Base-by-base conservation (phyloP, 2,329 filamentous ascomycete species). In the Emydomyces testavorans region DNA sequence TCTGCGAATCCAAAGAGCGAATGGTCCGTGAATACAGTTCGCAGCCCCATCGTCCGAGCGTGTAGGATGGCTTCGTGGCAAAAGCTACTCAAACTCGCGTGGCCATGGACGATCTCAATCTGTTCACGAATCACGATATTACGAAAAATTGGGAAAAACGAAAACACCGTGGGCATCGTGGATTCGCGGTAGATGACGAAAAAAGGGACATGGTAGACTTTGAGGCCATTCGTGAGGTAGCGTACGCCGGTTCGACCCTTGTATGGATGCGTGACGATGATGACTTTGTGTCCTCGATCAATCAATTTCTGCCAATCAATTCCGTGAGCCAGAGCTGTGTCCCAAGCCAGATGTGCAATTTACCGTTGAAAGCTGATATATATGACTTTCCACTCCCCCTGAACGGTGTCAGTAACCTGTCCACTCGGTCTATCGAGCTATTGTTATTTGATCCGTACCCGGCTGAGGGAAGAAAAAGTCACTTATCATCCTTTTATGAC, bases 391-490 rank as follows among this genome's bases (percentile, higher is more conserved):
- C 55, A 98, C 80, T 58, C 92, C 92, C 62, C 92, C 77, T 76
- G 23, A 21, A 28, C 21, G n/a, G 11, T 38, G 24, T 46, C 15
- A 46, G 43, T 20, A 29, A 29, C 13, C 7, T 29, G 29, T n/a
- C 21, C 5, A 6, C 3, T n/a, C 36, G n/a, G 11, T 15, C 13
- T 29, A 20, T 34, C 10, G 18, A n/a, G 3, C 13, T 29, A 20
- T 34, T 5, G 18, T 4, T 2, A 34, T 15, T 28, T 11, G n/a
- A 23, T 18, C 47, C 66, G 46, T 63, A 74, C 73, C 89, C 45
- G 92, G 90, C 62, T 96, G 90, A 11, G 92, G 92, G 64, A 93
- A 98, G 80, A 98, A 98, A 76, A 94, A 95, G 74, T 98, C 92
- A 77, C 90, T 89, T 65, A 95, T 85, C 92, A 98, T 98, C 51